Base-by-base conservation (phyloP, 1,284 basidiomycete genomes). In the Pholiota adiposa region DNA sequence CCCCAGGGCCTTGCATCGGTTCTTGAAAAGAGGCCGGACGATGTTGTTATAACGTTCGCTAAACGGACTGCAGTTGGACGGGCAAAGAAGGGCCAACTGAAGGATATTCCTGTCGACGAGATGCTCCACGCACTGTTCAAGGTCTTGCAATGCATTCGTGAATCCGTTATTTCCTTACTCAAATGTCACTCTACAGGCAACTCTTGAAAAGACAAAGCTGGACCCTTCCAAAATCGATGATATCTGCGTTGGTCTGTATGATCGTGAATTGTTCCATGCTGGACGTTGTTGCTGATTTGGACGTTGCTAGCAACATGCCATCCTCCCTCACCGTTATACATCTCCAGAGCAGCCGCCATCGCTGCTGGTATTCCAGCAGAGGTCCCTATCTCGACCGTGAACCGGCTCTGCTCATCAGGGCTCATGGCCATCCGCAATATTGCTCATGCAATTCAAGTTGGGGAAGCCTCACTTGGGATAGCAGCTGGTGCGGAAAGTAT, bases 11-110 rank as follows among this genome's bases (percentile, higher is more conserved):
- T 78, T 21, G 59, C 76, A 38, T 72, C 76, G 9, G 71, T 86
- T 55, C 76, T 91, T n/a, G 78, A 86, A 70, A 90, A 88, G 80
- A 85, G 81, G 61, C 84, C 87, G 0, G 83, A 92, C 64, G 92
- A 94, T 73, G 89, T 94, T 8, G 94, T 96, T 66, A 87, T 96
- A 59, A 94, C 93, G 1, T 92, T 93, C 67, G 89, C 91, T 19
- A 88, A 90, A 66, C 85, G 93, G 31, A 93, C 91, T 7, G 86
- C 92, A 12, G 82, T 93, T 67, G 90, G 92, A 44, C 85, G 80
- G 64, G 86, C 88, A 29, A 88, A 84, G 78, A 94, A 93, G 72
- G 93, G 93, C 12, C 89, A 90, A 65, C 77, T 92, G 65, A 93
- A 91, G 72, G 90, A 94, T 66, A 77, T 80, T 0, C 83, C 88